Evolutionary conservation across 805 yeast species (phyloP), one percentile per base, ranked within the genome.

Genomic region (Candida nonsorbophila): DNA sequence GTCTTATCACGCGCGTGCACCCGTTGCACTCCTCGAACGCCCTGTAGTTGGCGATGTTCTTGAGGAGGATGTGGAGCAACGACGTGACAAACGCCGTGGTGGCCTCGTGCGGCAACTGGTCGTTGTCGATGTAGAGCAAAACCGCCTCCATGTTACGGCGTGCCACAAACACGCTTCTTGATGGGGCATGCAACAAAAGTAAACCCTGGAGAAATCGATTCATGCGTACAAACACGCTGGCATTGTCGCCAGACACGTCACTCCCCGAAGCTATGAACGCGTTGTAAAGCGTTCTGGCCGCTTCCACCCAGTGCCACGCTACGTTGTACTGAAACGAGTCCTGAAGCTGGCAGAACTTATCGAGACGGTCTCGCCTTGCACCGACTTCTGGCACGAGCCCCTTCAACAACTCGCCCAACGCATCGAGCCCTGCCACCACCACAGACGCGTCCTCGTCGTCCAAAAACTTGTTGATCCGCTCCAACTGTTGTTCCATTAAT

Each of bases 21-120:
- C 88, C 90, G 5, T 59, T 55, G 31, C 72, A 49, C 5, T 46
- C 44, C 47, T 81, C 90, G 48, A 82, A 80, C 4, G 55, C 51
- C 22, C 90, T 56, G 35, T 79, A 63, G 38, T 71, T 75, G n/a
- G 53, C 55, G 21, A 76, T 72, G 34, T 74, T 69, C 27, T 77
- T 67, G 13, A 80, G 74, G 36, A 81, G 45, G 4, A 72, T 62
- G 25, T 79, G 75, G 7, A 78, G 77, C 15, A 80, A 45, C 0
- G 79, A 62, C 15, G 79, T 71, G 9, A 81, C 64, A 7, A 68
- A 54, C 14, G 65, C 49, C 2, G 57, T 49, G 20, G 49, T 42
- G 11, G 52, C 23, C 11, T 33, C 36, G 16, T 13, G 28, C 1
- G 33, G 30, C 3, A 20, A 20, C 6, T 22, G 27, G 4, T 40